phyloP scores from a whole-genome alignment of 805 yeast genomes.

The Wickerhamiella galacta region DNA sequence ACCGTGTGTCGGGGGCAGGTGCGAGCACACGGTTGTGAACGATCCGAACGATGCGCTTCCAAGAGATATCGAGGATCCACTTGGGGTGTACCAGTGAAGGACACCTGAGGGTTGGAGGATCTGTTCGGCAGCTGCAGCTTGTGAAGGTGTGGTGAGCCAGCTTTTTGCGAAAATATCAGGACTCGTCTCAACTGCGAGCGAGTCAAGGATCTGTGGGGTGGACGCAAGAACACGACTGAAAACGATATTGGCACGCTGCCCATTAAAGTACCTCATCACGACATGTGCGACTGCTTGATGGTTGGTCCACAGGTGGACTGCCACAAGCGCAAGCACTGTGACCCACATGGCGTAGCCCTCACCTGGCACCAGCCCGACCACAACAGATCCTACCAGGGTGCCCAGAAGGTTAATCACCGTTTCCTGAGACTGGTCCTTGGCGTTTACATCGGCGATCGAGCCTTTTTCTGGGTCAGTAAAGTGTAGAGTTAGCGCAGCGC shows the following conservation, averaged over 20 bases:
- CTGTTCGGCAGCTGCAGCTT: slow-evolving; percentile 15
- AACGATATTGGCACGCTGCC: slow-evolving; percentile 21
- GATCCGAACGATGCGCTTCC: neutral
- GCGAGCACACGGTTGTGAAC: no score
- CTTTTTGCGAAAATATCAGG: neutral
- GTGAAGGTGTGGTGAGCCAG: slow-evolving; percentile 3
- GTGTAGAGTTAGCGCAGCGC: slow-evolving; percentile 24
- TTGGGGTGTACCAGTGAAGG: slow-evolving; percentile 17
- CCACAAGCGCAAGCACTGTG: slow-evolving; percentile 14
- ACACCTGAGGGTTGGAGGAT: slow-evolving; percentile 19
- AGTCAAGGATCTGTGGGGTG: slow-evolving; percentile 8
- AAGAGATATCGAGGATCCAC: neutral
- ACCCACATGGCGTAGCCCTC: slow-evolving; percentile 17
- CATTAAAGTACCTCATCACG: slow-evolving; percentile 18
- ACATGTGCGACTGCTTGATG: slow-evolving; percentile 21
- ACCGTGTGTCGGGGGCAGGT: no score
- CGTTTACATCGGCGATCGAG: slow-evolving; percentile 23
- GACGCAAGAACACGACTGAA: slow-evolving; percentile 15
- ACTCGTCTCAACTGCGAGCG: slow-evolving; percentile 1
- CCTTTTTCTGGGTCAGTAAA: slow-evolving; percentile 22
- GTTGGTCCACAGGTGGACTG: slow-evolving; percentile 21
- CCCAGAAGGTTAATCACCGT: slow-evolving; percentile 23
- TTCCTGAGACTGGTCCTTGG: slow-evolving; percentile 25
- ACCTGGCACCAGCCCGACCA: slow-evolving; percentile 17
- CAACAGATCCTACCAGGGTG: slow-evolving; percentile 21